Evolutionary conservation across 768 basidiomycete genomes (phyloP).

Genomic region (Serendipita indica): DNA sequence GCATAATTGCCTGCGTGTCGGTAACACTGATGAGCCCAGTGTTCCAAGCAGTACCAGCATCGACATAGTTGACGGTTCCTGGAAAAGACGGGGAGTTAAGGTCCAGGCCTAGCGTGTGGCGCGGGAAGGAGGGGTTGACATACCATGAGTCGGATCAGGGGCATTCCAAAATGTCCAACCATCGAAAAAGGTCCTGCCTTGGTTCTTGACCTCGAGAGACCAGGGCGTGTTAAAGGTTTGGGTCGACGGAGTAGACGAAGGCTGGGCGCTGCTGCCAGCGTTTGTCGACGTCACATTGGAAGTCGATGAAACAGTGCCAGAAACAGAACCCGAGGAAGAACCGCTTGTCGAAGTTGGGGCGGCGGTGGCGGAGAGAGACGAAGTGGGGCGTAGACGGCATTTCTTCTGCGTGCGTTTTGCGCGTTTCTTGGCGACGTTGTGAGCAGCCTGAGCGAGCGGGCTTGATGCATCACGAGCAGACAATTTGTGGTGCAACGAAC

Average conservation of each 20-base stretch:
- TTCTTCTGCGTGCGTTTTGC: not conserved
- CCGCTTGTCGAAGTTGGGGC: constrained; percentile 17
- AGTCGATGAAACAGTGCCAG: constrained; percentile 25
- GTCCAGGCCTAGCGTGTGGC: not conserved
- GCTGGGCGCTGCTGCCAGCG: constrained; percentile 12
- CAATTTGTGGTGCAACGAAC: not conserved
- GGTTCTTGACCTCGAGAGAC: not conserved
- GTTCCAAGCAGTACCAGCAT: constrained; percentile 40
- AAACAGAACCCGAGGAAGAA: constrained; percentile 25
- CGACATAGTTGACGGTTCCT: constrained; percentile 47
- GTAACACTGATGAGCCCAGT: constrained; percentile 51
- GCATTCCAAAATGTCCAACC: constrained; percentile 53
- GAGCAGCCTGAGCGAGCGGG: not conserved
- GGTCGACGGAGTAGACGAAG: constrained; percentile 24
- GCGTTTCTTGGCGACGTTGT: not conserved
- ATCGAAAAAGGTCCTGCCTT: constrained; percentile 49
- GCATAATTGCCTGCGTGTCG: constrained; percentile 61
- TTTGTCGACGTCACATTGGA: not conserved
- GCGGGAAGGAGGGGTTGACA: constrained; percentile 11
- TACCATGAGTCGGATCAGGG: constrained; percentile 64
- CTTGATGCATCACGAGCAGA: not conserved
- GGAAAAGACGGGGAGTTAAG: too few species aligned
- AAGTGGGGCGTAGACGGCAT: constrained; percentile 15
- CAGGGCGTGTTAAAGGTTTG: constrained; percentile 14
- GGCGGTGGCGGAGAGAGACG: constrained; percentile 21